Conservation (phyloP, 2,329 filamentous ascomycete species). For the Didymella keratinophila region DNA sequence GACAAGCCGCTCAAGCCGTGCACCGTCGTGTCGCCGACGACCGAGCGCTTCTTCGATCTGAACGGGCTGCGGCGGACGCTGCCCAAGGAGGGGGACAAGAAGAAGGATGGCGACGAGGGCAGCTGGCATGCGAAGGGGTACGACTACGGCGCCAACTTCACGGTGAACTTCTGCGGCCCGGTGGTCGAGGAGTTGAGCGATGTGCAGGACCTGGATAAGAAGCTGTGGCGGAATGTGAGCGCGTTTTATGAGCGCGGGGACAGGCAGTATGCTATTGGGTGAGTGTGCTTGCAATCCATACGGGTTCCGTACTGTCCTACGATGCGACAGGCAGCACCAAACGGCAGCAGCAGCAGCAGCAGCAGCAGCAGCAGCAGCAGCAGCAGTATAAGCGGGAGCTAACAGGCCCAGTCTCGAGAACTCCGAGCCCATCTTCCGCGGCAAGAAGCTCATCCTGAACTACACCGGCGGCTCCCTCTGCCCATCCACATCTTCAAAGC, state of each 20-base stretch:
- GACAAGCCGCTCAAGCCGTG: conserved; percentile 63
- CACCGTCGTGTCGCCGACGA: conserved; percentile 68
- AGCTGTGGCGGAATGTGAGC: conserved; percentile 75
- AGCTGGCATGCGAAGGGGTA: conserved; percentile 73
- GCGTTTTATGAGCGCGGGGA: conserved; percentile 75
- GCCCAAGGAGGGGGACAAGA: conserved; percentile 52
- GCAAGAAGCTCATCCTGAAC: conserved; percentile 67
- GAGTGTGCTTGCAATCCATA: conserved; percentile 15
- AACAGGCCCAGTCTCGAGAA: conserved; percentile 59
- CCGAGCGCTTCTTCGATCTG: conserved; percentile 70
- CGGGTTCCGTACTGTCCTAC: no score
- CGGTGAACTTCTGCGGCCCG: conserved; percentile 79
- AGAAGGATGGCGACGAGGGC: conserved; percentile 64
- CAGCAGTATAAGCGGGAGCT: neutral
- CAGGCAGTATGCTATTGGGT: conserved; percentile 78
- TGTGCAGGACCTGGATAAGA: conserved; percentile 69
- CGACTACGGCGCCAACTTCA: conserved; percentile 83
- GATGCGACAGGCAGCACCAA: neutral
- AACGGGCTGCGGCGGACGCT: conserved; percentile 63
- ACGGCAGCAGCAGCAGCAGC: neutral
- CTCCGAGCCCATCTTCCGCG: conserved; percentile 64
- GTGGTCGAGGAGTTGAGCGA: conserved; percentile 72
- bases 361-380: no score
- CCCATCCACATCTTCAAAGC: conserved; percentile 43
- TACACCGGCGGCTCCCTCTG: conserved; percentile 61